Evolutionary conservation across 345 rosid genomes (phyloP).

Genomic region (Citrus sp.): DNA sequence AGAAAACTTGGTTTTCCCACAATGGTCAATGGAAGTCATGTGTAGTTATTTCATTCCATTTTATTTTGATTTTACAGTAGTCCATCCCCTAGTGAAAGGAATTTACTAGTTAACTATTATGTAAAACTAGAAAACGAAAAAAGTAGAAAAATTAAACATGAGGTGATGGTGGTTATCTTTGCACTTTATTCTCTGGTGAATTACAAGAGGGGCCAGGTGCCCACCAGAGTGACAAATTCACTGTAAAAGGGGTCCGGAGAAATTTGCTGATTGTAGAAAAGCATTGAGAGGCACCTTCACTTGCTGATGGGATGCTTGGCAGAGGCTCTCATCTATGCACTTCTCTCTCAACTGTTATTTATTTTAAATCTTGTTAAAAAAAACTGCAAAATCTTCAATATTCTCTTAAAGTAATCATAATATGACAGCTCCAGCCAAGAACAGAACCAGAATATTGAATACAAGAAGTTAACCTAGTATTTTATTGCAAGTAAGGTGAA

Average conservation of each 20-base stretch:
- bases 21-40: background rate
- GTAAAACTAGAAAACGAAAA: background rate
- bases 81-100: conserved; percentile 1
- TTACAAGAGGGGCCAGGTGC: too few relatives aligned
- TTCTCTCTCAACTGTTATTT: background rate
- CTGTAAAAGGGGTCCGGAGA: background rate
- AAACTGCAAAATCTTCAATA: background rate
- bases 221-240: too few relatives aligned
- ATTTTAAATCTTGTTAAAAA: background rate
- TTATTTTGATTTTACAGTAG: background rate
- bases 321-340: background rate
- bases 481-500: background rate
- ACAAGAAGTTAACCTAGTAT: background rate
- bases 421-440: background rate
- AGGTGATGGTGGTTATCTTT: background rate
- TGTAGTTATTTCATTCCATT: background rate
- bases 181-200: background rate
- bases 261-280: background rate
- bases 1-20: background rate
- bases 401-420: background rate
- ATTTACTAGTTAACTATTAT: background rate
- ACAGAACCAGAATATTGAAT: background rate
- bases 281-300: background rate
- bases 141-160: background rate
- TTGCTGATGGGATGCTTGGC: background rate